Evolutionary conservation across 208 protist genomes (phyloP).

Genomic region (Jaenimonas drosophilae): DNA sequence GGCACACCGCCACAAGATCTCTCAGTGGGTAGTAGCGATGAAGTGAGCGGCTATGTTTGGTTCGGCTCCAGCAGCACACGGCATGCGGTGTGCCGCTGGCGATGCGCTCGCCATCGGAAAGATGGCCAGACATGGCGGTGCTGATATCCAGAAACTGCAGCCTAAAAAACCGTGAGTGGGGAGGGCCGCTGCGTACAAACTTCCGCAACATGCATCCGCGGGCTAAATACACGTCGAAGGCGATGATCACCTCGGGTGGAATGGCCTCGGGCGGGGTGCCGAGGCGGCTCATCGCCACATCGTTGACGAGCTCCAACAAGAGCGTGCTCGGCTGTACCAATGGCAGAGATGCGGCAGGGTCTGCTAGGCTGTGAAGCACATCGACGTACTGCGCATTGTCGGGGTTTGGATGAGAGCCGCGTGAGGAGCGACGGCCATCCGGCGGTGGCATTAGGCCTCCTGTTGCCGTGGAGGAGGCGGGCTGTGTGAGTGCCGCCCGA

Average conservation of each 20-base stretch:
- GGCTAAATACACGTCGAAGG: conserved; percentile 55
- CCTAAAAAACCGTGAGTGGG: conserved; percentile 48
- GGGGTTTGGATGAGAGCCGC: too few relatives aligned
- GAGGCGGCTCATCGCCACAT: conserved; percentile 29
- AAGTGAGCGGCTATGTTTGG: conserved; percentile 28
- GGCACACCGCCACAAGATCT: conserved; percentile 31
- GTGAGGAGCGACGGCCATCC: too few relatives aligned
- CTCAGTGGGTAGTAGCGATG: conserved; percentile 43
- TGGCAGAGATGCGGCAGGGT: not conserved
- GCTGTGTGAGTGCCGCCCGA: too few relatives aligned
- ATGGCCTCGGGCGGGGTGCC: conserved; percentile 16
- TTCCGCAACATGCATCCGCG: conserved; percentile 39
- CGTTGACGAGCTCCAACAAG: conserved; percentile 27
- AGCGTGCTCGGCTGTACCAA: conserved; percentile 21
- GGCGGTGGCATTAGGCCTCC: too few relatives aligned
- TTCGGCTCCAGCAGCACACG: conserved; percentile 38
- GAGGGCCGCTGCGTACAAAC: conserved; percentile 32
- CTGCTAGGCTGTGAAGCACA: too few relatives aligned
- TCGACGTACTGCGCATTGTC: too few relatives aligned
- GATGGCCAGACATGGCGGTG: not conserved
- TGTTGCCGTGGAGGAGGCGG: too few relatives aligned
- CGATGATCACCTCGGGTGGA: conserved; percentile 46
- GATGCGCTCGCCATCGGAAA: not conserved
- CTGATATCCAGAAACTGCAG: conserved; percentile 45
- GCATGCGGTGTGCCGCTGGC: conserved; percentile 9